Conservation (phyloP, 129 eudicot genomes). For the Helianthus tuberosus region DNA sequence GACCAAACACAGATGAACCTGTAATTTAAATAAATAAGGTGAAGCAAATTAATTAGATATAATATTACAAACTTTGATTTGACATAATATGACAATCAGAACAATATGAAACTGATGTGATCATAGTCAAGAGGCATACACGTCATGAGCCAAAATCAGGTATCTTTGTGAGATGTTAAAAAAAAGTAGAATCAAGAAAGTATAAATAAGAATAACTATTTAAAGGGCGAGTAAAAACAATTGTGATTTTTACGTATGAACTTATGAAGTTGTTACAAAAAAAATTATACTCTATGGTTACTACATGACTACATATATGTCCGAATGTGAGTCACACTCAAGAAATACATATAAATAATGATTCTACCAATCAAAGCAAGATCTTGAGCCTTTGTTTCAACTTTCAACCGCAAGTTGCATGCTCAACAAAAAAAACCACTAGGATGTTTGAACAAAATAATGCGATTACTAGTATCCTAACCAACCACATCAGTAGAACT, state of each 20-base stretch:
- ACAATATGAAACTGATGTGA: too few relatives aligned
- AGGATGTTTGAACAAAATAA: conserved; percentile 2
- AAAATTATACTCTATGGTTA: conserved; percentile 4
- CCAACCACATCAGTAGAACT: background rate
- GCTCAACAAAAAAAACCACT: conserved; percentile 12
- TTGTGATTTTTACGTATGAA: background rate
- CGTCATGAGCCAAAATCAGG: too few relatives aligned
- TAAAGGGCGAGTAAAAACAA: background rate
- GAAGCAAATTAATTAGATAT: conserved; percentile 5
- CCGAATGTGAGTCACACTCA: background rate
- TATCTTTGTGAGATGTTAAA: background rate
- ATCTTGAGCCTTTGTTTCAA: background rate
- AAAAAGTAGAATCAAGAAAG: background rate
- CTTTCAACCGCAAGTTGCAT: background rate
- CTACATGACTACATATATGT: background rate
- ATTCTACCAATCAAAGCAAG: background rate
- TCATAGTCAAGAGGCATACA: too few relatives aligned
- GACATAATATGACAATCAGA: too few relatives aligned
- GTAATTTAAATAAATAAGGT: conserved; percentile 12
- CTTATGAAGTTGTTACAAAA: conserved; percentile 3
- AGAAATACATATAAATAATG: background rate
- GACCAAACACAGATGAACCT: conserved; percentile 88
- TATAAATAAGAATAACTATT: background rate
- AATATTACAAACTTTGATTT: too few relatives aligned
- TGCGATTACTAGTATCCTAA: background rate